Base-by-base conservation (phyloP, 2,329 filamentous ascomycete species). In the Pyrenophora tritici-repentis region DNA sequence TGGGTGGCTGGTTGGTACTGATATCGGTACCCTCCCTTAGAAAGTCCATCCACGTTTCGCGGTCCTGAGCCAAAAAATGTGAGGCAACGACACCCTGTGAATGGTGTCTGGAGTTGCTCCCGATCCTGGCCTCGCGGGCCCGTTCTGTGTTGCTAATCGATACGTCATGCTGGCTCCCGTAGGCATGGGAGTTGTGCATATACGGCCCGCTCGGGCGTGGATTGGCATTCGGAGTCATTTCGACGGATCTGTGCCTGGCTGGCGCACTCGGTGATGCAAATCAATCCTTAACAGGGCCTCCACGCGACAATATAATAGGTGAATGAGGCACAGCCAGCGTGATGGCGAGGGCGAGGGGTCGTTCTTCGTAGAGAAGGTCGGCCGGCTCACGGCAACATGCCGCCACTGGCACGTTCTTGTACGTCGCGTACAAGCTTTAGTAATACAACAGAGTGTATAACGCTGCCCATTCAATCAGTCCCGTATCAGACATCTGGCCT, bases 1-100 rank as follows among this genome's bases (percentile, higher is more conserved):
- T 35, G 43, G 46, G 56, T 46, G 45, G 45, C 29, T 39, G 51
- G 50, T 43, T 54, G 43, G 24, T 42, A 31, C 38, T 41, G n/a
- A 52, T 46, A 49, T 66, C 62, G 46, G 39, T 56, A 35, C 61
- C 62, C 37, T 58, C 46, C 12, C 69, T 53, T 35, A 73, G 53
- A 45, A 73, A 73, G 58, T 72, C 70, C 33, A 66, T 57, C 71
- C 71, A 73, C 32, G 71, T 71, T 53, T 73, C 66, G 26, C 68
- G 63, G 13, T 61, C 63, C 31, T 67, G 67, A 1, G 65, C 60
- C 9, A 65, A 58, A 42, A 64, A 66, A 46, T 67, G 67, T 13
- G 66, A 68, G 8, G 66, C 64, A 6, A 66, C 59, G 12, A 61
- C 60, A 4, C 66, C 66, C 46, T 66, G 61, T 24, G 54, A 55